These are phyloP conservation scores for Nicotiana benthamiana DNA, from an alignment of 257 asterid species.

Conservation along the genomic window DNA sequence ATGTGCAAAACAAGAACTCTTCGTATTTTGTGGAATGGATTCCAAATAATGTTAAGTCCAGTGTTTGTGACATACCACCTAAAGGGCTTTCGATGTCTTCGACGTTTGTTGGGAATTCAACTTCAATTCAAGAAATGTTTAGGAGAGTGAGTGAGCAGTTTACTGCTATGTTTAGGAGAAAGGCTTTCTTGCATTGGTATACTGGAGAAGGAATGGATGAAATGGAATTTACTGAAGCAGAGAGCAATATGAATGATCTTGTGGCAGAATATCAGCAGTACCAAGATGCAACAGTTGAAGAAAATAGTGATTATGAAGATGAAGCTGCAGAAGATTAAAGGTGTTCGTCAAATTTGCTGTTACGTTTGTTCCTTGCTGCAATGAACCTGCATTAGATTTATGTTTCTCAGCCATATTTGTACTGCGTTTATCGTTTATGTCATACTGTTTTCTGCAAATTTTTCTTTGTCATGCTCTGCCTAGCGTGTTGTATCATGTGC, in stretches of 20 bases:
- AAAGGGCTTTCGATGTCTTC: constrained; percentile 24
- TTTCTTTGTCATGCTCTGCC: too few species aligned
- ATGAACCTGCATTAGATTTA: not conserved
- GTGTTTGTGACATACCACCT: constrained; percentile 23
- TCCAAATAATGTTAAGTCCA: constrained; percentile 26
- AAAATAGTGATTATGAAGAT: constrained; percentile 1
- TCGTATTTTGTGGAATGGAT: constrained; percentile 28
- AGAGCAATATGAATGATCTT: constrained; percentile 7
- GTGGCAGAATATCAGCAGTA: constrained; percentile 6
- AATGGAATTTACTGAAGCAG: constrained; percentile 11
- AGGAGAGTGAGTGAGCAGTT: constrained; percentile 27
- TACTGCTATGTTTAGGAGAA: constrained; percentile 27
- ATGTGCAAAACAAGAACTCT: constrained; percentile 23
- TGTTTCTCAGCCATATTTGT: not conserved
- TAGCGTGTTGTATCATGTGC: too few species aligned
- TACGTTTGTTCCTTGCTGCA: not conserved
- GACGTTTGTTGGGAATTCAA: constrained; percentile 23
- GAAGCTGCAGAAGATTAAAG: constrained; percentile 9
- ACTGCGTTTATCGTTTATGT: not conserved
- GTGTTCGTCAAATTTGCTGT: not conserved
- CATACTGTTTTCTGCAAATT: not conserved
- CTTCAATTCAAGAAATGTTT: constrained; percentile 28
- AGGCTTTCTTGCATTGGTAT: constrained; percentile 23
- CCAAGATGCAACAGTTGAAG: constrained; percentile 2
- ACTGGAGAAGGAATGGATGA: constrained; percentile 11